These are phyloP conservation scores for Mitragyna speciosa DNA, from an alignment of 257 asterid species.

Conservation along the genomic window DNA sequence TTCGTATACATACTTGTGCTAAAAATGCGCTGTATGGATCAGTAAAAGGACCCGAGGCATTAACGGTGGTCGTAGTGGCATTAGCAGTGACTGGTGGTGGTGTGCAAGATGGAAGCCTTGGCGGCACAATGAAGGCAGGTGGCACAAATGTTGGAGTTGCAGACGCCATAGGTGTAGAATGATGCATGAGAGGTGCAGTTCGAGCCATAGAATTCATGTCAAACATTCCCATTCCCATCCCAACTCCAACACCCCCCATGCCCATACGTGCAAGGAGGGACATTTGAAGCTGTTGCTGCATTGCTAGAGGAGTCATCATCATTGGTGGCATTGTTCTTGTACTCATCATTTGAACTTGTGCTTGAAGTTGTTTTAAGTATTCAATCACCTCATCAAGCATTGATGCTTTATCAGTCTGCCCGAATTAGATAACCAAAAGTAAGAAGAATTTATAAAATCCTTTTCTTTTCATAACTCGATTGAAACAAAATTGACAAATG, in stretches of 20 bases:
- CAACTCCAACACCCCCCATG: conserved; percentile 32
- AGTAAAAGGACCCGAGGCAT: conserved; percentile 24
- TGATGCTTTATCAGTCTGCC: conserved; percentile 76
- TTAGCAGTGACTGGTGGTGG: not conserved
- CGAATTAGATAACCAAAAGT: too few relatives aligned
- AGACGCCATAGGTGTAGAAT: conserved; percentile 20
- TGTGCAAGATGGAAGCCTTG: conserved; percentile 12
- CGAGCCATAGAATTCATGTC: conserved; percentile 39
- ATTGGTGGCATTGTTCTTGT: conserved; percentile 41
- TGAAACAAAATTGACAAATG: not conserved
- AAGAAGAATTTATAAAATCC: not conserved
- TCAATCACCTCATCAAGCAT: conserved; percentile 75
- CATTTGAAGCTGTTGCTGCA: conserved; percentile 70
- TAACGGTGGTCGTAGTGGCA: not conserved
- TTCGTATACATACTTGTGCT: conserved; percentile 48
- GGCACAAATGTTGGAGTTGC: conserved; percentile 36
- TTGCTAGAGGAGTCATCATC: conserved; percentile 53
- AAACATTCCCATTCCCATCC: conserved; percentile 45
- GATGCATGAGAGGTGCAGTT: conserved; percentile 29
- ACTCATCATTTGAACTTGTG: conserved; percentile 63
- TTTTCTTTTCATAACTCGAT: not conserved
- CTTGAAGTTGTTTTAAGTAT: conserved; percentile 61
- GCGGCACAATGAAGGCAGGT: conserved; percentile 36
- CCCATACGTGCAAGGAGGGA: conserved; percentile 63
- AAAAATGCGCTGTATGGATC: conserved; percentile 45